Evolutionary conservation across 2,329 filamentous ascomycete genomes (phyloP).

Genomic region (Seiridium cupressi): DNA sequence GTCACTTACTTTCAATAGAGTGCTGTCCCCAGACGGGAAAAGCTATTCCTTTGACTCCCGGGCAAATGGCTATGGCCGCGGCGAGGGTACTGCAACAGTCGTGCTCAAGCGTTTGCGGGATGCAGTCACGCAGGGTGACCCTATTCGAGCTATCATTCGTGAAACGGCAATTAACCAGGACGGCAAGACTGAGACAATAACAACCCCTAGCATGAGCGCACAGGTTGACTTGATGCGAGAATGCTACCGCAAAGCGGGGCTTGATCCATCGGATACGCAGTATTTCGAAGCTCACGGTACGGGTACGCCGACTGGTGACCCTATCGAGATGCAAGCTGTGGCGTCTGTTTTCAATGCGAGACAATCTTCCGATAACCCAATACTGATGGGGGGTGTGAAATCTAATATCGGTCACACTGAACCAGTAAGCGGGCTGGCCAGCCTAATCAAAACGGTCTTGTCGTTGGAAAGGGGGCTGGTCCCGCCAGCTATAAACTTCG

Average conservation of each 20-base stretch:
- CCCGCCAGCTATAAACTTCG: conserved; percentile 12
- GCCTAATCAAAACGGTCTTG: conserved; percentile 17
- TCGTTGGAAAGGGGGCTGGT: conserved; percentile 12
- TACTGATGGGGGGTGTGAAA: conserved; percentile 15
- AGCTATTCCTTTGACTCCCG: conserved; percentile 17
- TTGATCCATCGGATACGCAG: not conserved
- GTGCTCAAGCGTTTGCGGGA: conserved; percentile 45
- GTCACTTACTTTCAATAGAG: not conserved
- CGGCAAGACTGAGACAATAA: conserved; percentile 13
- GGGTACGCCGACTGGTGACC: conserved; percentile 3
- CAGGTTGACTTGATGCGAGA: conserved; percentile 22
- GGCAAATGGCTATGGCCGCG: conserved; percentile 21
- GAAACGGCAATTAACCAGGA: conserved; percentile 16
- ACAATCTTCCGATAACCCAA: not conserved
- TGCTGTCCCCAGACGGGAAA: conserved; percentile 17
- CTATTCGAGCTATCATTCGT: conserved; percentile 30
- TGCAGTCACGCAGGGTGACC: conserved; percentile 38
- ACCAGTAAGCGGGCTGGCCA: conserved; percentile 12
- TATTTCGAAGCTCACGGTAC: conserved; percentile 10
- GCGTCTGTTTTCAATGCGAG: not conserved
- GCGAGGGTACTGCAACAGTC: conserved; percentile 35
- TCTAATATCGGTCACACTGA: conserved; percentile 19
- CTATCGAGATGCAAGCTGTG: not conserved
- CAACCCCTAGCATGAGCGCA: conserved; percentile 12
- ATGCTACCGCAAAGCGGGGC: not conserved